A percentile compares a stretch with the other conserved stretches of the same genome.
Evolutionary conservation across 495 filamentous ascomycete genomes (phyloP).

Genomic region (Amniculicola lignicola): DNA sequence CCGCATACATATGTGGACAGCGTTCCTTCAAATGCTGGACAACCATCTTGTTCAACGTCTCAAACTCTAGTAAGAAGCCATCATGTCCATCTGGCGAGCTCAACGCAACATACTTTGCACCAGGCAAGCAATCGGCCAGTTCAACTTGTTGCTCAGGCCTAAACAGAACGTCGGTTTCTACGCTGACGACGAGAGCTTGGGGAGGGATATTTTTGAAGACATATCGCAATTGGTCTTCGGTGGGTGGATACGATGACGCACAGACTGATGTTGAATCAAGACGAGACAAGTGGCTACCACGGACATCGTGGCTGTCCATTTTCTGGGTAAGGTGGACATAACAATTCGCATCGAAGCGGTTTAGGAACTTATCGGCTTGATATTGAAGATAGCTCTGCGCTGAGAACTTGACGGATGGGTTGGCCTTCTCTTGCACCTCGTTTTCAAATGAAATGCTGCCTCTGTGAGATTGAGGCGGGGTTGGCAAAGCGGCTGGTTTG

Average conservation of each 20-base stretch:
- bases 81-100: conserved; percentile 41
- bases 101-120: conserved; percentile 37
- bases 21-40: conserved; percentile 31
- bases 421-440: neutral
- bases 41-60: conserved; percentile 32
- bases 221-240: conserved; percentile 18
- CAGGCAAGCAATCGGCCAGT: conserved; percentile 36
- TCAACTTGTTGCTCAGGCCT: conserved; percentile 38
- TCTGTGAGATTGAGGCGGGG: conserved; percentile 6
- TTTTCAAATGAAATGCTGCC: neutral
- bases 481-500: neutral
- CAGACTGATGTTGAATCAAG: too few species aligned
- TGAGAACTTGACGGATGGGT: conserved; percentile 23
- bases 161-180: conserved; percentile 42
- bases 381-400: conserved; percentile 44
- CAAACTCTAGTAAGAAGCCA: conserved; percentile 43
- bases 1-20: conserved; percentile 36
- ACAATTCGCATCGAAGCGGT: conserved; percentile 45
- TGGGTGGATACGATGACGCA: conserved; percentile 1
- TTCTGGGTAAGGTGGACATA: conserved; percentile 43
- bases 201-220: conserved; percentile 33
- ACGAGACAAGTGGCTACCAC: conserved; percentile 7
- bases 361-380: conserved; percentile 43
- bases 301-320: conserved; percentile 44
- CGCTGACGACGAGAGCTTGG: conserved; percentile 39